Conservation (phyloP, 495 filamentous ascomycete genomes). For the Daldinia caldariorum region DNA sequence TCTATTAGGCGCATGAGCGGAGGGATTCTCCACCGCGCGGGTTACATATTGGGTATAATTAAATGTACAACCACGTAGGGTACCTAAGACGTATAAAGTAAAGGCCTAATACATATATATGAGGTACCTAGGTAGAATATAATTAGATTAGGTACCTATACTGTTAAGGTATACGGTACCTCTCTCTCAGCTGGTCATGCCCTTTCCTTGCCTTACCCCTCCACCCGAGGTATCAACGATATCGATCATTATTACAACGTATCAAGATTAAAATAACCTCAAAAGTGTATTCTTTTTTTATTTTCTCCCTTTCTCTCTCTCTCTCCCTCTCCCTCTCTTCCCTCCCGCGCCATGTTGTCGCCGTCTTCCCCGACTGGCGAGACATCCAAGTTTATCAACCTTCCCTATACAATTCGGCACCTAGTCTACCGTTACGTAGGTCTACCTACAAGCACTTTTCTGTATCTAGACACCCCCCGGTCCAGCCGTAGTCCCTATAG, state of each 20-base stretch:
- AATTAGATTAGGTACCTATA: too few species aligned
- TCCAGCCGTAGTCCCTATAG: slow-evolving; percentile 1
- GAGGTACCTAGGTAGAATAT: too few species aligned
- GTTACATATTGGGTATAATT: too few species aligned
- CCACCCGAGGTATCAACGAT: neutral
- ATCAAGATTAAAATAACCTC: neutral
- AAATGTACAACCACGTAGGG: too few species aligned
- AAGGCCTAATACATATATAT: too few species aligned
- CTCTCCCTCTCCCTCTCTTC: neutral
- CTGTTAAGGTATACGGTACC: neutral
- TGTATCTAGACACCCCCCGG: slow-evolving; percentile 1
- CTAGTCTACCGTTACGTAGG: neutral
- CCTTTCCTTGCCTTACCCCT: slow-evolving; percentile 3
- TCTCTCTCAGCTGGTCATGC: neutral
- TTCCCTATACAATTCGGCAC: neutral
- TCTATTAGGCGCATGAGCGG: too few species aligned
- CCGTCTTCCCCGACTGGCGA: neutral
- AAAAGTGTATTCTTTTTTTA: too few species aligned
- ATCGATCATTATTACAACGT: neutral
- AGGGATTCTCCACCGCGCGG: too few species aligned
- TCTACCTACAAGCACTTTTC: slow-evolving; percentile 6
- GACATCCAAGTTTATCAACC: neutral
- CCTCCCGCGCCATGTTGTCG: neutral
- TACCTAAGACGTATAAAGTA: too few species aligned
- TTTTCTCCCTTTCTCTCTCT: too few species aligned